Evolutionary conservation across 257 asterid genomes (phyloP).

Genomic region (Leonotis leonurus): DNA sequence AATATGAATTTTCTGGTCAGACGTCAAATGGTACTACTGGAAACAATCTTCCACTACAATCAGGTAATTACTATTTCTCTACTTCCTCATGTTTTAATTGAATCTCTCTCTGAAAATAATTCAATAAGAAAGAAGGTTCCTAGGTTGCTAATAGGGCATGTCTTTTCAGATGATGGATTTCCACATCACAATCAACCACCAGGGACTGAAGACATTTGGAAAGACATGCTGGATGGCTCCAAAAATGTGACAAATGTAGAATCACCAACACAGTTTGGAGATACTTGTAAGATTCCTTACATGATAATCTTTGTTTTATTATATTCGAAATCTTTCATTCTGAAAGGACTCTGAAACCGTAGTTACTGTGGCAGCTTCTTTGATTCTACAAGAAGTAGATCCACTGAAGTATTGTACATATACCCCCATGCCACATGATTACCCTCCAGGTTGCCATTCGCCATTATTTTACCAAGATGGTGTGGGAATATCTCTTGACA

Average conservation of each 20-base stretch:
- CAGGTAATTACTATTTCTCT: constrained; percentile 26
- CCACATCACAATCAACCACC: constrained; percentile 29
- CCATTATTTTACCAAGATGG: constrained; percentile 51
- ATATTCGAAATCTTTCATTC: constrained; percentile 5
- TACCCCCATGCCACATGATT: constrained; percentile 30
- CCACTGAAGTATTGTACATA: constrained; percentile 28
- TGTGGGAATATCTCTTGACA: constrained; percentile 40
- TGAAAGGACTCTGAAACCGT: constrained; percentile 14
- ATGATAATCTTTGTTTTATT: not conserved
- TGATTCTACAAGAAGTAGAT: constrained; percentile 33
- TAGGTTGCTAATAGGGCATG: constrained; percentile 24
- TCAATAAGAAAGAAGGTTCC: constrained; percentile 13
- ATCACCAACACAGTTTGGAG: constrained; percentile 30
- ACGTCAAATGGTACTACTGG: constrained; percentile 32
- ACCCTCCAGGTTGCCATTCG: constrained; percentile 29
- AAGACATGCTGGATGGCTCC: constrained; percentile 42
- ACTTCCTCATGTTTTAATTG: constrained; percentile 7
- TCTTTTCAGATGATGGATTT: constrained; percentile 39
- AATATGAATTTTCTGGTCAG: constrained; percentile 36
- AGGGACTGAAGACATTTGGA: constrained; percentile 49
- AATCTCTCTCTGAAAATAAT: not conserved
- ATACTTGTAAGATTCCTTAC: constrained; percentile 42
- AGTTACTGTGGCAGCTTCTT: constrained; percentile 36
- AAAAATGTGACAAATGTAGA: constrained; percentile 28
- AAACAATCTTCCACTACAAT: constrained; percentile 27